phyloP scores from a whole-genome alignment of 2,329 filamentous ascomycete genomes.

The Xylaria sp. region DNA sequence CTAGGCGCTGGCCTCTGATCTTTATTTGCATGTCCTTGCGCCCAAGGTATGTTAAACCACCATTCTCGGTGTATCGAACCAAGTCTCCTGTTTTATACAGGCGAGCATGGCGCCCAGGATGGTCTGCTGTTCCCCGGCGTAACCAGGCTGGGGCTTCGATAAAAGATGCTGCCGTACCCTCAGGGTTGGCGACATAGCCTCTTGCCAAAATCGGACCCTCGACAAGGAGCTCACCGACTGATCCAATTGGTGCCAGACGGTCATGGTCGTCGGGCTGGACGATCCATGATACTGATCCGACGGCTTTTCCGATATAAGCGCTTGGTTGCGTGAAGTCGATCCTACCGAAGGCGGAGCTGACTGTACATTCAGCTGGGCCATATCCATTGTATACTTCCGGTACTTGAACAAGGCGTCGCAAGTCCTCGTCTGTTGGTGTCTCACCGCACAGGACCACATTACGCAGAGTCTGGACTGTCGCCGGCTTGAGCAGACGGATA shows the following conservation, averaged over 20 bases:
- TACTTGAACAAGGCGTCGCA: slow-evolving; percentile 3
- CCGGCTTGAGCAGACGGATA: slow-evolving; percentile 2
- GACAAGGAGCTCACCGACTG: slow-evolving; percentile 10
- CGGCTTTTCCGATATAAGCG: slow-evolving; percentile 1
- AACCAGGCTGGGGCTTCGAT: slow-evolving; percentile 11
- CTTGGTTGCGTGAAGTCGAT: not conserved
- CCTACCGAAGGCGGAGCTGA: not conserved
- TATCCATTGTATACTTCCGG: slow-evolving; percentile 13
- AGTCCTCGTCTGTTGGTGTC: not conserved
- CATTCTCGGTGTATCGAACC: slow-evolving; percentile 5
- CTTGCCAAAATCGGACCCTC: slow-evolving; percentile 6
- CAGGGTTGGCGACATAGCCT: slow-evolving; percentile 6
- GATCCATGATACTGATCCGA: slow-evolving; percentile 6
- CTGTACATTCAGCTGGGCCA: slow-evolving; percentile 11
- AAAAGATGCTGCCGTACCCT: not conserved
- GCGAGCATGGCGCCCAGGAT: not conserved
- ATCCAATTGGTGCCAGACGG: slow-evolving; percentile 6
- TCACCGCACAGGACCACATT: slow-evolving; percentile 8
- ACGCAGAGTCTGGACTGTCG: not conserved
- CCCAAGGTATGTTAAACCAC: slow-evolving; percentile 10
- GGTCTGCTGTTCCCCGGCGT: not conserved
- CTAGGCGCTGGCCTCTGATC: slow-evolving; percentile 16
- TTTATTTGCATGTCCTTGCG: slow-evolving; percentile 22
- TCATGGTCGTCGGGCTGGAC: not conserved
- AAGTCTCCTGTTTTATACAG: slow-evolving; percentile 20